Base-by-base conservation (phyloP, 2,329 filamentous ascomycete genomes). In the Nigrograna mackinnonii region DNA sequence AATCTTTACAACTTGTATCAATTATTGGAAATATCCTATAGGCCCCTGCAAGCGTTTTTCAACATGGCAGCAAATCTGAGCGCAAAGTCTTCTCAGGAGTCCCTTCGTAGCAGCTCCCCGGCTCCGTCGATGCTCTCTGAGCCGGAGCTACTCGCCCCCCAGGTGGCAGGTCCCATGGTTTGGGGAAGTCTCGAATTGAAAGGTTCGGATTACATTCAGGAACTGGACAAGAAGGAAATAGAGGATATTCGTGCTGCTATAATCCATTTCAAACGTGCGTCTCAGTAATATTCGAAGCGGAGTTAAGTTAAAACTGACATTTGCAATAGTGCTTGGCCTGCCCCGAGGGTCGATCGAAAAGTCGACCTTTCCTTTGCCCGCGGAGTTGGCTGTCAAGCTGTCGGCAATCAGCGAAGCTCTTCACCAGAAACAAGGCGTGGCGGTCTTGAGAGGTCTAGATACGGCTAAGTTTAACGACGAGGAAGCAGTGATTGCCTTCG, bases 401-500 rank as follows among this genome's bases (percentile, higher is more conserved):
- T 44, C 55, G 2, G 32, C 39, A 11, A 37, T 62, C 34, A 66
- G 62, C 47, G 50, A 47, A 28, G 49, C 62, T n/a, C 37, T 68
- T 18, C 62, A 68, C 37, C 36, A 54, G 3, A 64, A 64, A 22
- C 36, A 17, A 11, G 64, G 64, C 12, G 43, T 68, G 16, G 54
- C 47, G 12, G 62, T 68, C 7, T 32, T 68, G 11, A 60, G 66
- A 24, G 66, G 66, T 18, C 52, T 68, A 14, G 49, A 65, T 33
- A 40, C 46, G 7, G 61, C 60, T n/a, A 50, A 54, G 4, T 56
- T 68, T 43, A 68, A 66, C 32, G 64, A 66, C 35, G 60, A 67
- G 38, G 64, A 68, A 40, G 58, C 61, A n/a, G 55, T 65, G 13
- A 61, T 68, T 39, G 64, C 64, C 5, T 67, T 66, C 35, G 62